A percentile compares a stretch with the other conserved stretches of the same genome.
These are phyloP conservation scores for Papiliotrema terrestris DNA, from an alignment of 1,284 basidiomycete genomes.

Conservation along the genomic window DNA sequence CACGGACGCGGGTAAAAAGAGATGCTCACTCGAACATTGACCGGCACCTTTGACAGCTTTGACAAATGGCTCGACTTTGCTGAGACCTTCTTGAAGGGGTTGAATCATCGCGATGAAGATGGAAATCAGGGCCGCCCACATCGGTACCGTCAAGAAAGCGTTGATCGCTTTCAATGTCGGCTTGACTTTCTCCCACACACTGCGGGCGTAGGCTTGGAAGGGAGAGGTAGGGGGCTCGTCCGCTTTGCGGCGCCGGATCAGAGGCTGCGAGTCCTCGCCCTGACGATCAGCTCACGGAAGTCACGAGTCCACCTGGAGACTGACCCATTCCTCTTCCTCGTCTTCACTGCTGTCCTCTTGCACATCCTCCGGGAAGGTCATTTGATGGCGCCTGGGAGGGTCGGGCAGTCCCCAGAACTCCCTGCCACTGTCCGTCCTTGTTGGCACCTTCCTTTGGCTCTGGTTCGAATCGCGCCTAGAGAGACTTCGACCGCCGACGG, in stretches of 20 bases:
- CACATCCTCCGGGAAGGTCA: conserved; percentile 22
- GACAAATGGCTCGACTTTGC: conserved; percentile 63
- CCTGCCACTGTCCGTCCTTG: conserved; percentile 42
- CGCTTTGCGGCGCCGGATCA: conserved; percentile 22
- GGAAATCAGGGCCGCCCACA: conserved; percentile 74
- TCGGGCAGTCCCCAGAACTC: conserved; percentile 50
- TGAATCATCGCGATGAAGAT: conserved; percentile 75
- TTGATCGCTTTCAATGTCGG: conserved; percentile 54
- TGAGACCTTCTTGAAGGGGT: conserved; percentile 67
- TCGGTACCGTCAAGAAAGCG: conserved; percentile 81
- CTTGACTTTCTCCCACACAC: conserved; percentile 24
- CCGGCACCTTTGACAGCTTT: conserved; percentile 69
- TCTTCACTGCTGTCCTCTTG: conserved; percentile 36
- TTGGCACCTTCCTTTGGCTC: conserved; percentile 9
- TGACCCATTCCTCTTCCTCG: conserved; percentile 49
- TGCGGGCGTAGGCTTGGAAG: conserved; percentile 11
- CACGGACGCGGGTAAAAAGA: neutral
- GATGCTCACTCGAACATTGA: conserved; percentile 61
- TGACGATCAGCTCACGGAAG: neutral
- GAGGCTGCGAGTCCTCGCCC: conserved; percentile 12
- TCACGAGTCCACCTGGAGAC: neutral
- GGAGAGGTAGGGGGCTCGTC: conserved; percentile 18
- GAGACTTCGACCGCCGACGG: conserved; percentile 1
- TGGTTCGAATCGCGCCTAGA: neutral
- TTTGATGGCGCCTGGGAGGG: conserved; percentile 20